Conservation (phyloP, 345 rosid genomes). For the Populus simonii region DNA sequence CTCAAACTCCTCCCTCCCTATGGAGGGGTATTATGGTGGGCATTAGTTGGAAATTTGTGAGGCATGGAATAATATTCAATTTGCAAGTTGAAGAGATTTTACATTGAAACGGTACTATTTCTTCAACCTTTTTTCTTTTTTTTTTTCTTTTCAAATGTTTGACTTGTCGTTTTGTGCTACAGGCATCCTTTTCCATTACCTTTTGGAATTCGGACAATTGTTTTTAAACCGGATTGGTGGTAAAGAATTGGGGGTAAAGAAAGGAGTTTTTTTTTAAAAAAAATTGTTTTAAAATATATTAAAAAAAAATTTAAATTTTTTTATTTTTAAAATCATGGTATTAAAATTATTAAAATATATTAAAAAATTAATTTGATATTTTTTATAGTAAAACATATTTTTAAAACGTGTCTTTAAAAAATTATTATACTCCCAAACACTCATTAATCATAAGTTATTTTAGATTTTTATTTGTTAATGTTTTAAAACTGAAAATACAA, state of each 20-base stretch:
- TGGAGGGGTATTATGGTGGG: background rate
- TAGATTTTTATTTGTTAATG: accelerated
- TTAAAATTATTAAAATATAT: no score
- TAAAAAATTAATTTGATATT: no score
- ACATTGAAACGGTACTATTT: background rate
- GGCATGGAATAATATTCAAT: conserved; percentile 19
- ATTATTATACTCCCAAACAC: no score
- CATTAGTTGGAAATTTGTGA: conserved; percentile 10
- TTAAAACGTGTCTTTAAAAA: no score
- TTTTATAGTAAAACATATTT: no score
- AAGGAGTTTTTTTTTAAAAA: no score
- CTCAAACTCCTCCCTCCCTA: conserved; percentile 7
- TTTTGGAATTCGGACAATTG: background rate
- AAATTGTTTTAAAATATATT: no score
- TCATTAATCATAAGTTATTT: no score
- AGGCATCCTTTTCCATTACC: background rate
- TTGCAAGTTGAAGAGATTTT: conserved; percentile 11
- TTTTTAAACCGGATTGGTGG: background rate
- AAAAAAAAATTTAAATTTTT: no score
- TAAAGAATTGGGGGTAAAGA: no score
- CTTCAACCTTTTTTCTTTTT: background rate
- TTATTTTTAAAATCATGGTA: no score
- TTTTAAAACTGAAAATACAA: no score
- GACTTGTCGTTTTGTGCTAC: conserved; percentile 17
- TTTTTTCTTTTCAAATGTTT: background rate